A percentile compares a stretch with the other conserved stretches of the same genome.
Conservation (phyloP, 2,329 filamentous ascomycete genomes). For the Monosporascus sp. region DNA sequence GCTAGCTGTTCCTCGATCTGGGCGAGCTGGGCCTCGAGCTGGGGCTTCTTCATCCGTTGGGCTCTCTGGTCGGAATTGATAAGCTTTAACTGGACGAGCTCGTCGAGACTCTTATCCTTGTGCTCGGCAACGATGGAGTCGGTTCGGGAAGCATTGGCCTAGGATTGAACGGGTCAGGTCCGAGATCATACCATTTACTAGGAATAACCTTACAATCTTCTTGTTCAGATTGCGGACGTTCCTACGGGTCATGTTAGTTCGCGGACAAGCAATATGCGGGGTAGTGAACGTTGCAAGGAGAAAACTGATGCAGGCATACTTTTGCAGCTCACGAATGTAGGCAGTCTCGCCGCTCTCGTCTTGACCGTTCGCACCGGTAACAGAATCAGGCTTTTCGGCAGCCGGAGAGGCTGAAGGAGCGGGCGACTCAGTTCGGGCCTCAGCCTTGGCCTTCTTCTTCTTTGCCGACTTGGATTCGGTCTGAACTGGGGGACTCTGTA, state of each 20-base stretch:
- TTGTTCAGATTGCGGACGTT: constrained; percentile 89
- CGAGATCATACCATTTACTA: neutral
- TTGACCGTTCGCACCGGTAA: constrained; percentile 45
- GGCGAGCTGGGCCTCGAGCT: constrained; percentile 60
- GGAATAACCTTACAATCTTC: constrained; percentile 68
- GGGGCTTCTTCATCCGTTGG: constrained; percentile 71
- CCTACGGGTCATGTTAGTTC: constrained; percentile 39
- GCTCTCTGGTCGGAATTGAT: constrained; percentile 79
- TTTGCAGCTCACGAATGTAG: constrained; percentile 84
- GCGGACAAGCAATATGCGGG: constrained; percentile 3
- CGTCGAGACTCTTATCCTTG: constrained; percentile 64
- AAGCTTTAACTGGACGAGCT: constrained; percentile 64
- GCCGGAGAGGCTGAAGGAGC: constrained; percentile 45
- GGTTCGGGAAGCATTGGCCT: constrained; percentile 69
- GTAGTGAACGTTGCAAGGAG: constrained; percentile 8
- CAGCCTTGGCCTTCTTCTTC: constrained; percentile 62
- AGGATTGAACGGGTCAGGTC: neutral
- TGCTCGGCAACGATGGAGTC: constrained; percentile 65
- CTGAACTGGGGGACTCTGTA: constrained; percentile 58
- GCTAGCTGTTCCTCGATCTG: constrained; percentile 69
- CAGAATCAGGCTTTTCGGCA: constrained; percentile 43
- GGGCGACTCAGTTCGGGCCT: constrained; percentile 49
- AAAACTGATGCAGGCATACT: constrained; percentile 51
- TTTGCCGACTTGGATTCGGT: constrained; percentile 60
- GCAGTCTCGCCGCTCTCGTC: constrained; percentile 65